Evolutionary conservation across 495 filamentous ascomycete genomes (phyloP).

Genomic region (Daldinia grandis): DNA sequence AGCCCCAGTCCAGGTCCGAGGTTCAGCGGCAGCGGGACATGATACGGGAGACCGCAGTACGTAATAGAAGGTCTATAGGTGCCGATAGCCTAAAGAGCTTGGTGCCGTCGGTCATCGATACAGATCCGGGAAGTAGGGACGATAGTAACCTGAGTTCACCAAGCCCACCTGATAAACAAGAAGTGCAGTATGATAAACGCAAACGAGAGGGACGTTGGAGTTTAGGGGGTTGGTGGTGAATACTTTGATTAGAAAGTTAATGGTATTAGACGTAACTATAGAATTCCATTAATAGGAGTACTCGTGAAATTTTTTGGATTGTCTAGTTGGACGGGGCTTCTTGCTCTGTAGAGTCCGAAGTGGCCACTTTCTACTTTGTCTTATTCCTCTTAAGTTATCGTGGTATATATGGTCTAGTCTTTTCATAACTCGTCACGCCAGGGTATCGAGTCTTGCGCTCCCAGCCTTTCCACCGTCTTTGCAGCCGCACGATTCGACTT

Average conservation of each 20-base stretch:
- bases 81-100: constrained; percentile 55
- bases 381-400: not conserved
- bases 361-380: not conserved
- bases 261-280: not conserved
- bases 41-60: constrained; percentile 51
- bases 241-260: not conserved
- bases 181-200: constrained; percentile 1
- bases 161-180: constrained; percentile 9
- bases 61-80: constrained; percentile 53
- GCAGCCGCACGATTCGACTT: constrained; percentile 79
- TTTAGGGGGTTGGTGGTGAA: constrained; percentile 38
- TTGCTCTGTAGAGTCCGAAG: not conserved
- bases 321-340: constrained; percentile 12
- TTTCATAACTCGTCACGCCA: constrained; percentile 77
- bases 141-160: constrained; percentile 12
- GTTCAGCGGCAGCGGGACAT: constrained; percentile 42
- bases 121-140: constrained; percentile 32
- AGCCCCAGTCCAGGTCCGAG: constrained; percentile 23
- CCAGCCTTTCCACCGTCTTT: constrained; percentile 75
- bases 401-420: not conserved
- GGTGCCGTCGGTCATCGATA: constrained; percentile 48
- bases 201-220: constrained; percentile 42
- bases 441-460: constrained; percentile 89
- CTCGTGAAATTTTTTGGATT: constrained; percentile 17
- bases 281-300: constrained; percentile 11